Base-by-base conservation (phyloP, 345 rosid genomes). In the Sisymbrium altissimum region DNA sequence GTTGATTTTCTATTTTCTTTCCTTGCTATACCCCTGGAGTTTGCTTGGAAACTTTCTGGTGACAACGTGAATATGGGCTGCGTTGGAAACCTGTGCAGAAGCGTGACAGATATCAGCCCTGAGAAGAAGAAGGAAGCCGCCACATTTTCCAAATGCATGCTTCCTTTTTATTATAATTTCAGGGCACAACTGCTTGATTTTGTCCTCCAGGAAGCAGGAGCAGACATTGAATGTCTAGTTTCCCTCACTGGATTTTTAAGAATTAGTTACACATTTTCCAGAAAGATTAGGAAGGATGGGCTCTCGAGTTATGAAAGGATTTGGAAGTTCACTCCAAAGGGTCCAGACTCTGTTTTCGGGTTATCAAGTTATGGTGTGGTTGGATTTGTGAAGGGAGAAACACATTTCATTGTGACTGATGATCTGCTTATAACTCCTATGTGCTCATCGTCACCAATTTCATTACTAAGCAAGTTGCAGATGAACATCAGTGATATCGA, bases 1-100 rank as follows among this genome's bases (percentile, higher is more conserved):
- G 55, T 70, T 27, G 66, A 77, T 46, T 46, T 70, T 35, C 76
- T 77, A 1, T 71, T 63, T 45, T 29, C 30, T 17, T 63, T 77
- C 11, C 80, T 77, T 14, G 66, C 70, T 0, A 54, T 77, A 17
- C 80, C 76, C 0, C 70, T 70, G 13, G 76, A 49, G 60, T 64
- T 43, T 55, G 55, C 74, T 11, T 64, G 59, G 62, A 50, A 38
- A 11, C 35, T 56, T 5, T 71, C 59, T 38, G 0, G 64, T 3
- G 76, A 40, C 30, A 36, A 5, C 35, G 30, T 5, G 0, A 48
- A 68, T 29, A 23, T 21, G 41, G 74, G 70, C 0, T 52, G 66
- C 0, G 48, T 68, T 60, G 78, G 68, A 0, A 67, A 67, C 14
- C 15, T 78, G 0, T 44, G 57, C 17, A 57, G 53, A 41, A 78